Base-by-base conservation (phyloP, 106 monocot species). In the Ottelia alismoides region DNA sequence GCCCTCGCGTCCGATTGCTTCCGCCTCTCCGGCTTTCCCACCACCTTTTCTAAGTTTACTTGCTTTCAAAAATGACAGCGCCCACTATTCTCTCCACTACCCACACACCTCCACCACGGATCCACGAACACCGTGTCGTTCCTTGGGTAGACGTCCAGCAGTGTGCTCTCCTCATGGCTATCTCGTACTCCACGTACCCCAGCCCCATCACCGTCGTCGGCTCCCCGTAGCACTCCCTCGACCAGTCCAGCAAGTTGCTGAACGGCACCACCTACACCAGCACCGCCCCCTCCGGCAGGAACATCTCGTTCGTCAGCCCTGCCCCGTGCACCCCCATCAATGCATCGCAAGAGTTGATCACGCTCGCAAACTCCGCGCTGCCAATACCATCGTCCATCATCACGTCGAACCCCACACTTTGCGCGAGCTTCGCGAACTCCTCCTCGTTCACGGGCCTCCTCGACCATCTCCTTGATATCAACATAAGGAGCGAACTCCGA, bases 291-390 rank as follows among this genome's bases (percentile, higher is more conserved):
- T n/a, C n/a, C n/a, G n/a, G n/a, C n/a, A n/a, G n/a, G n/a, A n/a
- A n/a, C n/a, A n/a, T n/a, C 27, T 54, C 55, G 66, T 88, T 83
- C 12, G 88, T 83, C 20, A 88, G 76, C 49, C 83, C 88, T 0
- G 83, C 78, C 3, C 83, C 88, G 31, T 83, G 76, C 2, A 76
- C 83, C 7, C 78, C 88, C 1, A 88, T 14, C 83, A 83, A 59
- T 31, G 83, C 88, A 47, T 88, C 88, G 20, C 76, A 76, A 0
- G 73, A 70, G 50, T 88, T 88, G 52, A 83, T 83, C 61, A 83
- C 55, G 43, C 71, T 55, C 2, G 79, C 82, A 30, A 83, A 83
- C 49, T 76, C 56, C 6, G 52, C 30, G n/a, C 76, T 24, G 28
- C 73, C 70, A 2, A 73, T 67, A 24, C 23, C 57, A n/a, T 66